Percentiles rank a stretch among this genome's conserved stretches.
These are phyloP conservation scores for Wickerhamomyces chambardii DNA, from an alignment of 805 yeast genomes.

Conservation along the genomic window DNA sequence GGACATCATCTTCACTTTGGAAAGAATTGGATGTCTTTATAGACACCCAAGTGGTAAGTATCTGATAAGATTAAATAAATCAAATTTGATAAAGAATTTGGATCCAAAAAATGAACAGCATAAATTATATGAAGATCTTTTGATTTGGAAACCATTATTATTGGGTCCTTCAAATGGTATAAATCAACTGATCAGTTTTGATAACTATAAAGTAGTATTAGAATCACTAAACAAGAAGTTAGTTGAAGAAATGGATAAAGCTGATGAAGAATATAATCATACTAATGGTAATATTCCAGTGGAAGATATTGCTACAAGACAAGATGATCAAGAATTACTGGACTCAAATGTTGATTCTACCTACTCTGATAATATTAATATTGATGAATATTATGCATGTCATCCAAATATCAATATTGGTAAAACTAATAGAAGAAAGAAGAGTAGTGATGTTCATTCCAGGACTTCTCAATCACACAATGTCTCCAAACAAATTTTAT, in stretches of 20 bases:
- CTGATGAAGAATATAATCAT: not conserved
- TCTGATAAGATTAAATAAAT: conserved; percentile 67
- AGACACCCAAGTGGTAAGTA: conserved; percentile 95
- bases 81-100: conserved; percentile 25
- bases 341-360: too few relatives aligned
- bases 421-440: too few relatives aligned
- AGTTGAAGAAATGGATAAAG: not conserved
- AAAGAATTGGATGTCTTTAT: conserved; percentile 80
- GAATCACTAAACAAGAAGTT: too few relatives aligned
- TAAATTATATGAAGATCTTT: conserved; percentile 58
- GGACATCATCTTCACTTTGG: conserved; percentile 88
- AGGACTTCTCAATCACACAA: too few relatives aligned
- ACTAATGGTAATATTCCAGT: too few relatives aligned
- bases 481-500: too few relatives aligned
- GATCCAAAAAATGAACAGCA: conserved; percentile 56
- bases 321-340: not conserved
- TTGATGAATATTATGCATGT: not conserved
- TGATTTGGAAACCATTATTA: conserved; percentile 92
- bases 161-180: conserved; percentile 88
- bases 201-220: conserved; percentile 11
- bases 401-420: not conserved
- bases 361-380: too few relatives aligned
- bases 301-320: not conserved
- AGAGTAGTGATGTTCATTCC: too few relatives aligned
- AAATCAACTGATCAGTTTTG: conserved; percentile 29